These are phyloP conservation scores for Fusarium torreyae DNA, from an alignment of 2,329 filamentous ascomycete genomes.

Conservation along the genomic window DNA sequence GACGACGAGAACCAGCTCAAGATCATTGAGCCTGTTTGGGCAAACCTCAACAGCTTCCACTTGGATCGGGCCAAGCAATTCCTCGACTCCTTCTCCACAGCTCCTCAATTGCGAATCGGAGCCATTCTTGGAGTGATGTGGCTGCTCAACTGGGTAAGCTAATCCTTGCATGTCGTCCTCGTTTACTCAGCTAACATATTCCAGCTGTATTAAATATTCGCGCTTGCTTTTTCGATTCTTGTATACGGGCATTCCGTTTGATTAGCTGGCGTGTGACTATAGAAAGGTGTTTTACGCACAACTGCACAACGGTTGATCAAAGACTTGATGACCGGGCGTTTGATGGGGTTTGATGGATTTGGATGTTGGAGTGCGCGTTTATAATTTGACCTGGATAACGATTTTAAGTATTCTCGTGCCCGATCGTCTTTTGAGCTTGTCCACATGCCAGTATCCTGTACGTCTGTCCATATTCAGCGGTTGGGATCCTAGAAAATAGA, in stretches of 20 bases:
- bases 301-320: not conserved
- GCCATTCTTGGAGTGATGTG: slow-evolving; percentile 42
- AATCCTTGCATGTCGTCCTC: rapidly evolving
- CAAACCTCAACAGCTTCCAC: slow-evolving; percentile 19
- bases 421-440: no score
- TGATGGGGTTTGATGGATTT: slow-evolving; percentile 1
- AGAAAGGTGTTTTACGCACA: not conserved
- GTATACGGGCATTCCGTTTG: not conserved
- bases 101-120: slow-evolving; percentile 32
- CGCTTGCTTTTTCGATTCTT: not conserved
- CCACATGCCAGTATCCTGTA: no score
- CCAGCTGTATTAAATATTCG: slow-evolving; percentile 36
- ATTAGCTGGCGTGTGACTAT: not conserved
- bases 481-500: no score
- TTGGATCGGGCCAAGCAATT: slow-evolving; percentile 18
- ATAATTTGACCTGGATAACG: not conserved
- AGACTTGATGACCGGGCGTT: not conserved
- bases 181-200: slow-evolving; percentile 3
- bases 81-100: slow-evolving; percentile 9
- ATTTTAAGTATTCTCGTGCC: not conserved
- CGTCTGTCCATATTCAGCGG: no score
- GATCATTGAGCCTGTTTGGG: slow-evolving; percentile 42
- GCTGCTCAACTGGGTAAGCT: slow-evolving; percentile 48
- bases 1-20: slow-evolving; percentile 42
- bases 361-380: slow-evolving; percentile 3